Evolutionary conservation across 164 flowering plant genomes (phyloP).

Genomic region (Taxillus chinensis): DNA sequence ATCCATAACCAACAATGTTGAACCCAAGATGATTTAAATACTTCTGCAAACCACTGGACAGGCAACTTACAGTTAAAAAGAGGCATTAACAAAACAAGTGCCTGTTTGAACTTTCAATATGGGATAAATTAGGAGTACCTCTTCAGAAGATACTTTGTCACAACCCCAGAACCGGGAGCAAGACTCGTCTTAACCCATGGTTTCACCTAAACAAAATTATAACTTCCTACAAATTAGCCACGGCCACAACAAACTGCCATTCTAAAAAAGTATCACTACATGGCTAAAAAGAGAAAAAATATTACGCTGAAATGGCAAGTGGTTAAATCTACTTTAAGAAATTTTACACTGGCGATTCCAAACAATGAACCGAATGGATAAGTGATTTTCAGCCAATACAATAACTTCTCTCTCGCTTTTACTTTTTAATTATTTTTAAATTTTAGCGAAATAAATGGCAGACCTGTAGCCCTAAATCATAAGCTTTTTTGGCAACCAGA

Average conservation of each 20-base stretch:
- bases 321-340: no score
- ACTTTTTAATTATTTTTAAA: no score
- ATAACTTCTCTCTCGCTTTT: no score
- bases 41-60: slow-evolving; percentile 5
- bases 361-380: no score
- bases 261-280: no score
- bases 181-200: slow-evolving; percentile 6
- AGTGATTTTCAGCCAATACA: no score
- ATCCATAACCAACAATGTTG: slow-evolving; percentile 4
- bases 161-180: slow-evolving; percentile 6
- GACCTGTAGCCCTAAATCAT: slow-evolving; percentile 78
- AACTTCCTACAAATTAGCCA: background rate
- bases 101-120: background rate
- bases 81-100: background rate
- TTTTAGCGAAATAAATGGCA: slow-evolving; percentile 6
- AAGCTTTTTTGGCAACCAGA: slow-evolving; percentile 83
- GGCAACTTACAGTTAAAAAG: background rate
- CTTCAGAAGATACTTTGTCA: background rate
- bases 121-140: background rate
- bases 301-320: no score
- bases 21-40: slow-evolving; percentile 4
- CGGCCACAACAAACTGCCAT: background rate
- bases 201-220: background rate
- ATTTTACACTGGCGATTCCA: no score
- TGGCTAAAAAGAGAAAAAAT: no score